phyloP scores from a whole-genome alignment of 139 green algal species.

The Chlorella vulgaris region DNA sequence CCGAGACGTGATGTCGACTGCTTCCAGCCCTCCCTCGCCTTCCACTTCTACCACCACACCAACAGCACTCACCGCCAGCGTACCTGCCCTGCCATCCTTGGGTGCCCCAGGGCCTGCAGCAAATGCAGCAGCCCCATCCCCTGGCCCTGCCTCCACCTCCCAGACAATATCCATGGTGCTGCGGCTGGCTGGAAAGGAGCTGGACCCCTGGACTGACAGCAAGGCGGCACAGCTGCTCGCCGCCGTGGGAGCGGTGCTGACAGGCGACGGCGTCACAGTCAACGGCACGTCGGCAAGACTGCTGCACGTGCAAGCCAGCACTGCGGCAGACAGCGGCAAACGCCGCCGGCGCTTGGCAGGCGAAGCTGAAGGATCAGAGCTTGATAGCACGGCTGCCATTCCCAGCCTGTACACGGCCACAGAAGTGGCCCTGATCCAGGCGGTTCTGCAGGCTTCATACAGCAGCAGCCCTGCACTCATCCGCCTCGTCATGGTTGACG shows the following conservation, averaged over 20 bases:
- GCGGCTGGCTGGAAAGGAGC: neutral
- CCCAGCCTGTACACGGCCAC: neutral
- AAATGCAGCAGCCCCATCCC: neutral
- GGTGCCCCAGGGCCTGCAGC: neutral
- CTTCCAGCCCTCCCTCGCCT: neutral
- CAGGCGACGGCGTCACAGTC: neutral
- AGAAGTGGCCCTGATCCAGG: neutral
- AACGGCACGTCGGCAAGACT: neutral
- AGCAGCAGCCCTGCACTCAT: neutral
- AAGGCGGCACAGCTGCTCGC: conserved; percentile 4
- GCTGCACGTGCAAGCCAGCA: neutral
- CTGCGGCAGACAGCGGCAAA: neutral
- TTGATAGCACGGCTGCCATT: neutral
- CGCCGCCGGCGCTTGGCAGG: neutral
- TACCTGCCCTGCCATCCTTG: neutral
- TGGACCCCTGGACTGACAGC: neutral
- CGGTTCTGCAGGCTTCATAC: neutral
- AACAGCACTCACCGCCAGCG: neutral
- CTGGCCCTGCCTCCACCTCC: neutral
- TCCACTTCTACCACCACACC: neutral
- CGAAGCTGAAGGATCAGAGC: no score
- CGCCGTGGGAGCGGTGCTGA: neutral
- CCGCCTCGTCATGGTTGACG: neutral
- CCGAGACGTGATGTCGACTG: no score
- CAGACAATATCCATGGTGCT: conserved; percentile 3